These are phyloP conservation scores for Quercus lobata DNA, from an alignment of 331 rosid genomes.

Conservation along the genomic window DNA sequence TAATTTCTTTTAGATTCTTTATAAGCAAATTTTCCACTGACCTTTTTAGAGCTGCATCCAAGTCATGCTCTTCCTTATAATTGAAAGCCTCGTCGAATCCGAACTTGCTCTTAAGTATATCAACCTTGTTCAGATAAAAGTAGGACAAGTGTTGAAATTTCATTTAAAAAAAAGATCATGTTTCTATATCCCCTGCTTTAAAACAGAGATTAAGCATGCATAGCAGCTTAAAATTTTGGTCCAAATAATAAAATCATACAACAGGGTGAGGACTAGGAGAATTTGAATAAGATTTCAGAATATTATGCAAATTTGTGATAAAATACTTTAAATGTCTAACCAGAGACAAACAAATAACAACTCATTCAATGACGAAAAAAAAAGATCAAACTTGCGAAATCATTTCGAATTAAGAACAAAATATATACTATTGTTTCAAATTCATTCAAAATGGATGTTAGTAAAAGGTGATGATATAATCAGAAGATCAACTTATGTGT, in stretches of 20 bases:
- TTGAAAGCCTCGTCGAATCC: slow-evolving; percentile 14
- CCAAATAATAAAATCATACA: too few relatives aligned
- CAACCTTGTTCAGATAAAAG: slow-evolving; percentile 11
- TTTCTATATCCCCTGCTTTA: background rate
- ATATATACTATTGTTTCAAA: background rate
- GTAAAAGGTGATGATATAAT: too few relatives aligned
- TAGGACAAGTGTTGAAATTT: background rate
- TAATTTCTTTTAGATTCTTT: background rate
- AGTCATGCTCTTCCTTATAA: slow-evolving; percentile 25
- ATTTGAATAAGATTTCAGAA: background rate
- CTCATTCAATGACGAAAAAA: background rate
- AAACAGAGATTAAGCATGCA: background rate
- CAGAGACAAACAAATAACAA: background rate
- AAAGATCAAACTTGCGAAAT: too few relatives aligned
- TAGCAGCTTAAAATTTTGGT: background rate
- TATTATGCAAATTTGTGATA: background rate
- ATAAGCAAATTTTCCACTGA: background rate
- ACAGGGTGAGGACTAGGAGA: background rate
- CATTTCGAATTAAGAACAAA: background rate
- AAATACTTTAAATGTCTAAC: background rate
- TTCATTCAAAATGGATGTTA: too few relatives aligned
- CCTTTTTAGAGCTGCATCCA: slow-evolving; percentile 23
- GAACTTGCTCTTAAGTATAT: slow-evolving; percentile 18
- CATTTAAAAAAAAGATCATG: background rate
- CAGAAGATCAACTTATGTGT: too few relatives aligned